Conservation (phyloP, 805 yeast species). For the Saccharomyces eubayanus region DNA sequence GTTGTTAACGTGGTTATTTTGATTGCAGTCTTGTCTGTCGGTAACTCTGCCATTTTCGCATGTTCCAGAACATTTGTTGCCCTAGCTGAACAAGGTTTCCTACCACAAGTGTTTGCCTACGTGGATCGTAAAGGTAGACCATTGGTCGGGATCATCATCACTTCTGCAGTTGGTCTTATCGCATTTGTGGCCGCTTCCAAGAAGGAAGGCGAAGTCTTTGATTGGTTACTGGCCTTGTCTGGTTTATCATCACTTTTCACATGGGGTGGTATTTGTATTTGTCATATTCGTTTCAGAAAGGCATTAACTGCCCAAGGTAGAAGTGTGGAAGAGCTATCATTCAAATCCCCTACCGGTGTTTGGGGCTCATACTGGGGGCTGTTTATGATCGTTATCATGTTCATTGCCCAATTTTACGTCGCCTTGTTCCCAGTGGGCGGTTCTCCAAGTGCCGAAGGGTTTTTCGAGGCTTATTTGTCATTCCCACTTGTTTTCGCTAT, state of each 20-base stretch:
- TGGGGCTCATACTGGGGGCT: slow-evolving; percentile 60
- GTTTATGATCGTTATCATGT: slow-evolving; percentile 47
- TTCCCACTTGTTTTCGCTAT: slow-evolving; percentile 52
- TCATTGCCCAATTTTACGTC: slow-evolving; percentile 75
- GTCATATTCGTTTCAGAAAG: slow-evolving; percentile 56
- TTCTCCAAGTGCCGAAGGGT: slow-evolving; percentile 43
- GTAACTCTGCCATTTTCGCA: slow-evolving; percentile 64
- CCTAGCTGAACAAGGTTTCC: slow-evolving; percentile 54
- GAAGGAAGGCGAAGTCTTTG: slow-evolving; percentile 46
- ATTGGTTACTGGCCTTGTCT: slow-evolving; percentile 59
- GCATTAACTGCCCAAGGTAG: slow-evolving; percentile 63
- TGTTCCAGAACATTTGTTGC: slow-evolving; percentile 60
- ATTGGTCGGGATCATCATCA: slow-evolving; percentile 43
- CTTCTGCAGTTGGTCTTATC: slow-evolving; percentile 47
- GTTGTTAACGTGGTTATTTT: slow-evolving; percentile 63
- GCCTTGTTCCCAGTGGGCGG: slow-evolving; percentile 63
- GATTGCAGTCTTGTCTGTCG: slow-evolving; percentile 61
- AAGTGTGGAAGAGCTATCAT: slow-evolving; percentile 57
- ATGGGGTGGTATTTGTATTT: slow-evolving; percentile 52
- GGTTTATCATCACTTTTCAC: slow-evolving; percentile 55
- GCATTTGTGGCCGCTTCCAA: slow-evolving; percentile 50
- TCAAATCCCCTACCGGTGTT: slow-evolving; percentile 58
- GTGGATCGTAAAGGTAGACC: slow-evolving; percentile 66
- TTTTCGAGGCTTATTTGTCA: slow-evolving; percentile 62
- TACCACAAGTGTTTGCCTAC: slow-evolving; percentile 51